phyloP scores from a whole-genome alignment of 169 alveolate species.

The Prorocentrum cordatum region DNA sequence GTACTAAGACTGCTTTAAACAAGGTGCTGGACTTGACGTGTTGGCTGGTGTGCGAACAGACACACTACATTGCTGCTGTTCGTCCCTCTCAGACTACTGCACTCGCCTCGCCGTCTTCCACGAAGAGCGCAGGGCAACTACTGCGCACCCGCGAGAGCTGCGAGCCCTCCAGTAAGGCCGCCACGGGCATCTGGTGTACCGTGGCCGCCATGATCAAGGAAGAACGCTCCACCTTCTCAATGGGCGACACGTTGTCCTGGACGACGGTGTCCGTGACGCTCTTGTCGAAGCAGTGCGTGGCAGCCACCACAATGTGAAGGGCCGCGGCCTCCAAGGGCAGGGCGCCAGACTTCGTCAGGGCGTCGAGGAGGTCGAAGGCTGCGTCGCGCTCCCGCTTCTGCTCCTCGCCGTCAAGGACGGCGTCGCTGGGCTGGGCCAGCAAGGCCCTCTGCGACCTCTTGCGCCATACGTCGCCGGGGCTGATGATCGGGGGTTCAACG shows the following conservation, averaged over 20 bases:
- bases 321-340: conserved; percentile 2
- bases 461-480: conserved; percentile 5
- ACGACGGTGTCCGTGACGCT: conserved; percentile 23
- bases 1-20: no score
- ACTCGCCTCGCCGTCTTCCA: conserved; percentile 11
- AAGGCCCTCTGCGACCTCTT: conserved; percentile 33
- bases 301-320: background rate
- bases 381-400: conserved; percentile 43
- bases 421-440: background rate
- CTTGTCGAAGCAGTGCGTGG: conserved; percentile 69
- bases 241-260: conserved; percentile 47
- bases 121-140: conserved; percentile 20
- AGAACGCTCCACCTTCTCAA: conserved; percentile 45
- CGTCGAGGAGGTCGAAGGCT: conserved; percentile 31
- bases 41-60: no score
- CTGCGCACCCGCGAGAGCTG: background rate
- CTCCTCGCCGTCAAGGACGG: background rate
- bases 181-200: conserved; percentile 57
- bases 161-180: conserved; percentile 11
- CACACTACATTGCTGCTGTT: no score
- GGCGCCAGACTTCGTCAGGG: conserved; percentile 36
- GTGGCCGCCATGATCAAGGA: conserved; percentile 46
- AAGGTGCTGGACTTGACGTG: no score
- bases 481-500: no score
- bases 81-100: no score